phyloP scores from a whole-genome alignment of 1,284 basidiomycete species.

The Retiboletus flavoniger region DNA sequence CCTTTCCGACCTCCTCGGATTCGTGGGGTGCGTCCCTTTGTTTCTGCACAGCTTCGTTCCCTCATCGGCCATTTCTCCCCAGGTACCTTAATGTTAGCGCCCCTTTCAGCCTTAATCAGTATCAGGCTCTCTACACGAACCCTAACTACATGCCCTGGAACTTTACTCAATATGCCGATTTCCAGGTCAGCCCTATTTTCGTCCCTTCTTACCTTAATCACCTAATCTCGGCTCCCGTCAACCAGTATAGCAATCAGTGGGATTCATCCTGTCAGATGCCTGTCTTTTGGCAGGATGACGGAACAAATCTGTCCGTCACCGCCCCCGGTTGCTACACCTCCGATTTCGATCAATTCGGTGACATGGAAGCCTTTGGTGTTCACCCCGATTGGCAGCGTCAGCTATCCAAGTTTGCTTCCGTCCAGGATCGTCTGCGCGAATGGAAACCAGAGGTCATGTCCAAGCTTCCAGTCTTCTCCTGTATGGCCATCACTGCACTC shows the following conservation, averaged over 20 bases:
- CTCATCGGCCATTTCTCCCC: conserved; percentile 19
- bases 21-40: conserved; percentile 57
- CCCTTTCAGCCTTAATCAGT: conserved; percentile 75
- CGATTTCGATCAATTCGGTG: conserved; percentile 91
- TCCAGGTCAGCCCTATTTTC: conserved; percentile 46
- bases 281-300: conserved; percentile 76
- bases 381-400: conserved; percentile 94
- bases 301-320: conserved; percentile 55
- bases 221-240: conserved; percentile 1
- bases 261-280: conserved; percentile 77
- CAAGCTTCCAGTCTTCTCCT: conserved; percentile 75
- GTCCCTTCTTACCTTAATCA: not conserved
- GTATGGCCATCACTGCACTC: conserved; percentile 80
- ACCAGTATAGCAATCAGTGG: conserved; percentile 61
- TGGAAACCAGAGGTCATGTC: conserved; percentile 78
- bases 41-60: conserved; percentile 2
- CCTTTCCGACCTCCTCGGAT: conserved; percentile 84
- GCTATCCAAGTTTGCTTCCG: conserved; percentile 89
- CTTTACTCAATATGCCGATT: conserved; percentile 81
- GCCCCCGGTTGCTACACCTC: conserved; percentile 69
- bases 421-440: conserved; percentile 90
- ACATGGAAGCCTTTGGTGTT: conserved; percentile 95
- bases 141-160: conserved; percentile 81
- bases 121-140: conserved; percentile 73
- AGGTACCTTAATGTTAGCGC: conserved; percentile 79